Percentiles rank a stretch among this genome's conserved stretches.
phyloP scores from a whole-genome alignment of 1,139 yeast genomes.

The Zygoascus sp. region DNA sequence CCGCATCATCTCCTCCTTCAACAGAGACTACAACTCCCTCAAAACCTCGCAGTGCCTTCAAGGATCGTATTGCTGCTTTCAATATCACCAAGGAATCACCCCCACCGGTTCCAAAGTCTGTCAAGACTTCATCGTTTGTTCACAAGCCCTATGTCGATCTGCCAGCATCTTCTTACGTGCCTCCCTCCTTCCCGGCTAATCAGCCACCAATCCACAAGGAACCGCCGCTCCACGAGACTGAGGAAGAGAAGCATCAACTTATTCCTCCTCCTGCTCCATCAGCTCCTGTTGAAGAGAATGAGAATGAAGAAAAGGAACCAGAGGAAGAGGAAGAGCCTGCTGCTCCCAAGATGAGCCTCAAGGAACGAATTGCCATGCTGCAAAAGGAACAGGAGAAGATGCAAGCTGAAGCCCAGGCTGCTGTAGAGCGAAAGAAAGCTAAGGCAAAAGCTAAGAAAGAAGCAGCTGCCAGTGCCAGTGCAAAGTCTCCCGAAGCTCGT shows the following conservation, averaged over 20 bases:
- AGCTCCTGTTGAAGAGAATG: constrained; percentile 13
- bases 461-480: constrained; percentile 10
- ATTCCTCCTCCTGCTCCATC: constrained; percentile 9
- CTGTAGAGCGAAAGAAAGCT: constrained; percentile 55
- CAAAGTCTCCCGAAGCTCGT: constrained; percentile 11
- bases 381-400: constrained; percentile 82
- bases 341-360: constrained; percentile 72
- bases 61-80: constrained; percentile 44
- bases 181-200: constrained; percentile 15
- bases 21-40: constrained; percentile 9
- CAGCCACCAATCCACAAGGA: neutral
- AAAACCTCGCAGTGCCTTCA: constrained; percentile 33
- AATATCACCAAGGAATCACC: constrained; percentile 39
- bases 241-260: constrained; percentile 8
- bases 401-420: constrained; percentile 67
- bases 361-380: constrained; percentile 78
- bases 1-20: neutral
- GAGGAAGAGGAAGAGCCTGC: constrained; percentile 41
- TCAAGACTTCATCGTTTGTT: constrained; percentile 34
- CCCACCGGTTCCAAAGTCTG: constrained; percentile 36
- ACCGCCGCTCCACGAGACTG: constrained; percentile 19
- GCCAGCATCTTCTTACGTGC: constrained; percentile 41
- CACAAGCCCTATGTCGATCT: constrained; percentile 28
- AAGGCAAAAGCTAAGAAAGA: constrained; percentile 31
- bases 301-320: no score